Base-by-base conservation (phyloP, 768 basidiomycete genomes). In the Tylopilus sp. region DNA sequence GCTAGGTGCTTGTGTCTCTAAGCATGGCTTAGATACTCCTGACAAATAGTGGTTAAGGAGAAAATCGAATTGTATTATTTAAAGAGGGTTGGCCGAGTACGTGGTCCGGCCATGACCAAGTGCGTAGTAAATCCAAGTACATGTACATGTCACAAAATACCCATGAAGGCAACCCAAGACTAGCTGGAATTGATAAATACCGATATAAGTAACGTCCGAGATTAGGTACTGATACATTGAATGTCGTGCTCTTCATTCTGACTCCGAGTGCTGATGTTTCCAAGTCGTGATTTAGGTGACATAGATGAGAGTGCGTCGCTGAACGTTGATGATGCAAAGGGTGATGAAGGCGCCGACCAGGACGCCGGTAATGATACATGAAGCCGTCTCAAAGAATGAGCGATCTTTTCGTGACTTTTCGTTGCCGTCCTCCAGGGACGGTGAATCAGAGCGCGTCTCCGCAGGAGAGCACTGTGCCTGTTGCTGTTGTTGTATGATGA, bases 331-430 rank as follows among this genome's bases (percentile, higher is more conserved):
- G 53, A 79, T 64, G 57, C 73, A 81, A 26, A 82, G 68, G 18
- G 82, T 75, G 58, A 82, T 70, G 57, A 81, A 77, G 22, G 81
- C 74, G 39, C 82, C 82, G 41, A 82, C 67, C 44, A 86, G 69
- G 58, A 86, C 80, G 33, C 84, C 85, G 20, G 83, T 76, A 49
- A 80, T 63, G 46, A 79, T 65, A 59, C 73, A 76, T 43, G 78
- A 78, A 46, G 76, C 75, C 41, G 73, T 70, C 52, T 66, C 69
- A 23, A 57, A 10, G 23, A 66, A 36, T 30, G 63, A 50, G 41
- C 55, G 62, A 31, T 36, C 44, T 46, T 55, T 57, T 46, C 47
- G 60, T 22, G 43, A 50, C 52, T 62, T 64, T 40, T 46, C 51
- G 8, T 21, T 17, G 23, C 40, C 55, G 31, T 41, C 25, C 35